Evolutionary conservation across 352 stramenopile genomes (phyloP), one percentile per base, ranked within the genome.

Genomic region (Aphanomyces euteiches): DNA sequence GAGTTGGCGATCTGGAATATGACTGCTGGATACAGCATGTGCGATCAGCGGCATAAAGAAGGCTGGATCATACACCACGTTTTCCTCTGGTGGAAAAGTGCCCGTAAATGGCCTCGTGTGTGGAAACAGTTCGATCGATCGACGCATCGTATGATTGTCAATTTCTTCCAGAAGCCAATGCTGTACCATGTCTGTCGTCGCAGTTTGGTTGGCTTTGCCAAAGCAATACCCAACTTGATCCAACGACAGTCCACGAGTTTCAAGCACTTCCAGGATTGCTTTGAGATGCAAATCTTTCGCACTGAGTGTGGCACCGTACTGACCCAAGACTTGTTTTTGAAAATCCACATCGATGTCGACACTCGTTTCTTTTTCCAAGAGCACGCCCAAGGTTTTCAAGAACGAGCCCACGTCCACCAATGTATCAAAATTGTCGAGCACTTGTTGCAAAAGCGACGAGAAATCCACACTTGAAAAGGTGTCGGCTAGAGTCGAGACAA

Each of bases 11-110:
- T 91, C 82, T 0, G 80, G 70, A 10, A 93, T 74, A 19, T 87
- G 74, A 2, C 86, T 92, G 1, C 83, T 87, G 7, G 84, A 83
- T n/a, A 93, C 79, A 17, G 90, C 90, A 39, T 89, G 79, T 37
- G 86, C 76, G 13, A 95, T 71, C 81, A 93, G 87, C 7, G 88
- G 84, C 5, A 94, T 57, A 5, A 95, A 73, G 71, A 87, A 91
- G 15, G 84, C 83, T 4, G 86, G 86, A 38, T 95, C 86, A 64
- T 93, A 95, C 7, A 81, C 67, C 13, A 74, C 53, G n/a, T 68
- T 45, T 2, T 74, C 40, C 3, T 73, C 66, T 3, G 5, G 67
- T 60, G 47, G 12, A 15, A 36, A 65, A 10, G 19, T 12, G 8
- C 45, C 63, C 13, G 7, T 10, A 17, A 74, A 56, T n/a, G 74